Percentiles rank a stretch among this genome's conserved stretches.
Evolutionary conservation across 176 grass and related monocot species (phyloP).

Genomic region (Cenchrus americanus): DNA sequence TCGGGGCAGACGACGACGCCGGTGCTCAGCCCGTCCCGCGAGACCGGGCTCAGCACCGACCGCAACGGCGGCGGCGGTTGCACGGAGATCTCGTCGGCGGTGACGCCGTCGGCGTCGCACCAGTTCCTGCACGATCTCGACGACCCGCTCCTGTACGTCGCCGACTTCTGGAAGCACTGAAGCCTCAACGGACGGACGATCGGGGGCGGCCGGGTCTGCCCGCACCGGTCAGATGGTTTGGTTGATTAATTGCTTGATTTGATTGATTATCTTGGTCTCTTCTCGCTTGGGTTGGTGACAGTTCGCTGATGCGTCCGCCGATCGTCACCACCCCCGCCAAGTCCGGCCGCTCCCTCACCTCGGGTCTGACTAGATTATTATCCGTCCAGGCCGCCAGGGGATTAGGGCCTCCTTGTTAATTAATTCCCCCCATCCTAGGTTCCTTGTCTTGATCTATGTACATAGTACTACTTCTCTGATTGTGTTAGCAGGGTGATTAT

Average conservation of each 20-base stretch:
- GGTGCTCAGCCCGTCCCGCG: slow-evolving; percentile 63
- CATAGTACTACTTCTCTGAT: slow-evolving; percentile 49
- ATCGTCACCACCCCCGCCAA: slow-evolving; percentile 9
- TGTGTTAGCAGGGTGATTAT: slow-evolving; percentile 33
- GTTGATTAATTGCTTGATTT: slow-evolving; percentile 50
- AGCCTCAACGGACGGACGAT: background rate
- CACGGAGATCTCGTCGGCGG: slow-evolving; percentile 85
- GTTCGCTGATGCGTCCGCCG: slow-evolving; percentile 32
- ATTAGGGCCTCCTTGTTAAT: slow-evolving; percentile 56
- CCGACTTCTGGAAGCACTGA: slow-evolving; percentile 68
- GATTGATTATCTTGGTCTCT: slow-evolving; percentile 47
- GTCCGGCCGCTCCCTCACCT: slow-evolving; percentile 30
- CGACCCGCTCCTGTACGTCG: slow-evolving; percentile 51
- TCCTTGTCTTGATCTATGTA: slow-evolving; percentile 50
- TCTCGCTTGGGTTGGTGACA: slow-evolving; percentile 16
- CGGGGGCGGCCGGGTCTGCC: background rate
- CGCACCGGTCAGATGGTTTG: background rate
- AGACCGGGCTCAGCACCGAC: slow-evolving; percentile 70
- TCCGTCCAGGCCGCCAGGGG: slow-evolving; percentile 42
- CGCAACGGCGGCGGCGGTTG: slow-evolving; percentile 40
- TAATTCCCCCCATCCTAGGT: slow-evolving; percentile 42
- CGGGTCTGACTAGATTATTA: slow-evolving; percentile 46
- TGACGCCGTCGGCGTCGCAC: slow-evolving; percentile 45
- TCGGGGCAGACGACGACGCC: slow-evolving; percentile 56
- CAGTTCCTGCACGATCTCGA: slow-evolving; percentile 47